Evolutionary conservation across 1,139 yeast species (phyloP).

Genomic region (Debaryomyces singareniensis): DNA sequence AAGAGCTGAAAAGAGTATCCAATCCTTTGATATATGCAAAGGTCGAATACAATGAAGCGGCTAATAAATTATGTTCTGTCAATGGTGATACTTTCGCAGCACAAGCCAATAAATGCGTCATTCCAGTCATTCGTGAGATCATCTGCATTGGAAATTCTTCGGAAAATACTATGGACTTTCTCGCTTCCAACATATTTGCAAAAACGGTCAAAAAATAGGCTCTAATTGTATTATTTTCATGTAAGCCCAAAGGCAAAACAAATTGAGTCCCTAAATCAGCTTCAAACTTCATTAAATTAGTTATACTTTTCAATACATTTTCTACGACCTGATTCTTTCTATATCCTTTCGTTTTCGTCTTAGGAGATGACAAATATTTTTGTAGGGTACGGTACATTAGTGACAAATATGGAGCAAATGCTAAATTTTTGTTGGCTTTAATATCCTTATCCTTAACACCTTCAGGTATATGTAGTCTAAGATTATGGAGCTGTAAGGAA

Average conservation of each 20-base stretch:
- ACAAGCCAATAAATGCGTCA: constrained; percentile 38
- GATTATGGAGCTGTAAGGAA: constrained; percentile 45
- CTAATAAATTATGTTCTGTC: constrained; percentile 43
- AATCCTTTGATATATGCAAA: constrained; percentile 49
- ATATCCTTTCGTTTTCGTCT: constrained; percentile 30
- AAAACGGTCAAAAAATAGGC: constrained; percentile 74
- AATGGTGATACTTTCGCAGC: constrained; percentile 63
- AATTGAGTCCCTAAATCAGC: constrained; percentile 72
- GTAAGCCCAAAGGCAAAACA: constrained; percentile 76
- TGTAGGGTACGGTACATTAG: constrained; percentile 67
- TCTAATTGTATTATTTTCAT: constrained; percentile 58
- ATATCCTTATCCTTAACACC: constrained; percentile 53
- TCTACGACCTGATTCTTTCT: constrained; percentile 54
- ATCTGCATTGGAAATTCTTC: constrained; percentile 23
- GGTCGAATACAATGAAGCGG: constrained; percentile 62
- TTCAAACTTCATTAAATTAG: constrained; percentile 66
- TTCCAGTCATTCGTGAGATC: constrained; percentile 16
- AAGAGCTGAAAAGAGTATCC: constrained; percentile 48
- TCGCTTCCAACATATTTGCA: constrained; percentile 52
- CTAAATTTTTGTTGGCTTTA: constrained; percentile 52
- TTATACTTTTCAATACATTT: constrained; percentile 60
- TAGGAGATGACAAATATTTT: constrained; percentile 36
- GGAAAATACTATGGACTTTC: constrained; percentile 16
- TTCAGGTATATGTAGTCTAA: constrained; percentile 58
- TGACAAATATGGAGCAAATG: constrained; percentile 68